Conservation (phyloP, 352 stramenopile species). For the Phytophthora boehmeriae region DNA sequence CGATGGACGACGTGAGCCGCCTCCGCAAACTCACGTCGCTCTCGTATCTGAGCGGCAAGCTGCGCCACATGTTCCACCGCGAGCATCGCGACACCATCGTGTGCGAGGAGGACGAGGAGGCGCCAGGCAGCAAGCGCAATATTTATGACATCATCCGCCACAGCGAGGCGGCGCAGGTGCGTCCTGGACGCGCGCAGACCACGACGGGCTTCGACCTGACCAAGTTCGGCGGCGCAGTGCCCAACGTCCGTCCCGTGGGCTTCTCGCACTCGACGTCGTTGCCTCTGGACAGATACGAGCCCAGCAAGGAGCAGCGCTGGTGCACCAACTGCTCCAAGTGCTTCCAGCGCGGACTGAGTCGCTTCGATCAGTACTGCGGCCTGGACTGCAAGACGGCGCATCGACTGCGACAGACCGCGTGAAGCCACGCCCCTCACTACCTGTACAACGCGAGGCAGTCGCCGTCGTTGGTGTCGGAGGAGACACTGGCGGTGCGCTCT, state of each 20-base stretch:
- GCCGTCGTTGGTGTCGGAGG: constrained; percentile 25
- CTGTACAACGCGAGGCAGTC: constrained; percentile 23
- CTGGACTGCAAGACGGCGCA: constrained; percentile 76
- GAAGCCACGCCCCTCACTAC: constrained; percentile 34
- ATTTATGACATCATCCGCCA: constrained; percentile 60
- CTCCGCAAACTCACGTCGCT: constrained; percentile 70
- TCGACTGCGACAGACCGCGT: constrained; percentile 38
- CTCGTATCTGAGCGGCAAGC: constrained; percentile 56
- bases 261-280: constrained; percentile 27
- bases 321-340: constrained; percentile 83
- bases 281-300: constrained; percentile 40
- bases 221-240: constrained; percentile 26
- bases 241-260: neutral
- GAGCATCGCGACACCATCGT: constrained; percentile 65
- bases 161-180: constrained; percentile 28
- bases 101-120: constrained; percentile 63
- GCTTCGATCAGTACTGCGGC: constrained; percentile 74
- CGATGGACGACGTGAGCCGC: constrained; percentile 39
- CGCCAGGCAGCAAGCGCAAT: constrained; percentile 34
- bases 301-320: constrained; percentile 75
- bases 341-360: constrained; percentile 70
- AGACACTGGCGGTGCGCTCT: constrained; percentile 20
- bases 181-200: constrained; percentile 8
- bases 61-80: constrained; percentile 58
- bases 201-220: constrained; percentile 24